Conservation (phyloP, 2,329 filamentous ascomycete genomes). For the Arthrobotrys entomopaga region DNA sequence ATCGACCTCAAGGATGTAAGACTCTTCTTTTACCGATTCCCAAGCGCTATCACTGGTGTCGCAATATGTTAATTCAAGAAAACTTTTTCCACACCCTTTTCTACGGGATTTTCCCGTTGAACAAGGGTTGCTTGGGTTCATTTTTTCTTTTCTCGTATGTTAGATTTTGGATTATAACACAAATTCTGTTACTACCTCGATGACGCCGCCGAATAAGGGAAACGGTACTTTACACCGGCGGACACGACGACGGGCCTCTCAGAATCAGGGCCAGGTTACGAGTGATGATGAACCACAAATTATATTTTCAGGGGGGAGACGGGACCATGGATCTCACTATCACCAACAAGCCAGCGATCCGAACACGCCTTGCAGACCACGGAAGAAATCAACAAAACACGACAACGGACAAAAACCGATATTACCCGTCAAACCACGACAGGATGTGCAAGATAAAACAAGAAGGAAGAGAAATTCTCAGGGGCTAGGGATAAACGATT, state of each 20-base stretch:
- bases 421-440: constrained; percentile 37
- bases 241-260: constrained; percentile 20
- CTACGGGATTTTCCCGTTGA: not conserved
- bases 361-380: constrained; percentile 38
- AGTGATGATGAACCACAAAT: constrained; percentile 43
- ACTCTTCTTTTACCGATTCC: constrained; percentile 22
- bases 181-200: constrained; percentile 41
- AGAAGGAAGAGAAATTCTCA: constrained; percentile 19
- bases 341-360: constrained; percentile 17
- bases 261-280: constrained; percentile 27
- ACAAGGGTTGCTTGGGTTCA: not conserved
- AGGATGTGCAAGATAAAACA: constrained; percentile 39
- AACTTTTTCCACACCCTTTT: not conserved
- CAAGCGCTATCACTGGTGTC: constrained; percentile 16
- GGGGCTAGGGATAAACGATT: constrained; percentile 24
- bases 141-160: constrained; percentile 5
- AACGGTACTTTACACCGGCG: constrained; percentile 34
- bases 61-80: constrained; percentile 38
- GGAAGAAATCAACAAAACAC: constrained; percentile 21
- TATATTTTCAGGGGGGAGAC: constrained; percentile 33
- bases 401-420: constrained; percentile 26
- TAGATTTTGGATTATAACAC: constrained; percentile 35
- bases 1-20: constrained; percentile 51
- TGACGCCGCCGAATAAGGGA: constrained; percentile 24
- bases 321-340: not conserved